Evolutionary conservation across 129 eudicot species (phyloP), one percentile per base, ranked within the genome.

Genomic region (Kitagawia praeruptora): DNA sequence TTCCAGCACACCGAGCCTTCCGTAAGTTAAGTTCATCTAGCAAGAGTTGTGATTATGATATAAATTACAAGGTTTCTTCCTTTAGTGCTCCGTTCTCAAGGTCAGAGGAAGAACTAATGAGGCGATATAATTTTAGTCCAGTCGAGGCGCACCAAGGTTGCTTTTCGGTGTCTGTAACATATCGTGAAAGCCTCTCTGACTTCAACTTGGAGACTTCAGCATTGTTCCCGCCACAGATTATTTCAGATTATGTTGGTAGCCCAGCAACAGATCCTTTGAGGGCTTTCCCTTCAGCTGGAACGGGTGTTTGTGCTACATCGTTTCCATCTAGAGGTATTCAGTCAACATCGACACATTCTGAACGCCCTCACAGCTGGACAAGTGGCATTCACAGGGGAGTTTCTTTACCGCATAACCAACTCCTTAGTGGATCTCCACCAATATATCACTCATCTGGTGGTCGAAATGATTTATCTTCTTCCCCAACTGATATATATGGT

Each of bases 361-460:
- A 92, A 75, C 98, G 95, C 23, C 99, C 98, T 0, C 96, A 90
- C 82, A 92, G 93, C 88, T 96, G 99, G 99, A 76, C 97, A 38
- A 83, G 96, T 81, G 98, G 98, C 77, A 37, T 86, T 79, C 87
- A 81, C 66, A 81, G 85, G 77, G 89, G 82, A 70, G 61, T 80
- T 84, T 83, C 88, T 12, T 84, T 75, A 31, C 81, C 40, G 44
- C 89, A 78, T 41, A 85, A 83, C 71, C 91, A 88, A 74, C 85
- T 77, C 37, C 51, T 75, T 5, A 79, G 84, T 80, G 90, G 87
- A 13, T 88, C 89, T 2, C 93, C 98, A 47, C 96, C 91, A 27
- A 75, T 81, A 48, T 73, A 87, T 46, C 81, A 82, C 25, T 81
- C 91, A 8, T 89, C 91, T 53, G 53, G 75, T 74, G 82, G 80